Evolutionary conservation across 208 protist genomes (phyloP).

Genomic region (Trypanosoma cruzi): DNA sequence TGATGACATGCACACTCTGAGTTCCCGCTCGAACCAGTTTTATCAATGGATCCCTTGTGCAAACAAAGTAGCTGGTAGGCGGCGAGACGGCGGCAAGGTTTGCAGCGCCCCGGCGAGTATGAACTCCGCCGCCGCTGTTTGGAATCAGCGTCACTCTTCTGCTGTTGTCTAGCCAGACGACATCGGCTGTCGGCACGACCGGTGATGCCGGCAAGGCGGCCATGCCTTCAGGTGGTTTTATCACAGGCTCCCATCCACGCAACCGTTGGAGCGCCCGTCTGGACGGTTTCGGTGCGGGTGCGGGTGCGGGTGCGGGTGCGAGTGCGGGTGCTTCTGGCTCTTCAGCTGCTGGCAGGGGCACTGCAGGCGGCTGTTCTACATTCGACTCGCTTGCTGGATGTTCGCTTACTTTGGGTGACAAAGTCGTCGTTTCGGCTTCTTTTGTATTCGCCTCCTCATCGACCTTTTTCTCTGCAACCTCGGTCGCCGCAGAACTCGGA

Average conservation of each 20-base stretch:
- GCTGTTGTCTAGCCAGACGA: constrained; percentile 27
- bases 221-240: constrained; percentile 11
- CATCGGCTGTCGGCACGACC: constrained; percentile 12
- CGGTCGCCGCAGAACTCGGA: background rate
- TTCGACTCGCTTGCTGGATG: background rate
- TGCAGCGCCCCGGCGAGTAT: constrained; percentile 16
- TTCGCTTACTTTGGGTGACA: background rate
- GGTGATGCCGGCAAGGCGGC: background rate
- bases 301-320: too few species aligned
- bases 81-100: constrained; percentile 18
- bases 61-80: constrained; percentile 23
- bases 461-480: background rate
- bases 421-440: background rate
- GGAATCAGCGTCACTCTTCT: constrained; percentile 24
- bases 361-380: background rate
- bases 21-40: constrained; percentile 10
- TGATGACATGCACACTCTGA: constrained; percentile 26
- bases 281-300: constrained; percentile 13
- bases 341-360: background rate
- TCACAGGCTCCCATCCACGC: constrained; percentile 30
- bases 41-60: constrained; percentile 20
- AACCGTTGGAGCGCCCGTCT: constrained; percentile 21
- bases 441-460: background rate
- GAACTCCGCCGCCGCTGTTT: constrained; percentile 18
- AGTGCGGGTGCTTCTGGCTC: background rate